Base-by-base conservation (phyloP, 495 filamentous ascomycete species). In the Podospora conica region DNA sequence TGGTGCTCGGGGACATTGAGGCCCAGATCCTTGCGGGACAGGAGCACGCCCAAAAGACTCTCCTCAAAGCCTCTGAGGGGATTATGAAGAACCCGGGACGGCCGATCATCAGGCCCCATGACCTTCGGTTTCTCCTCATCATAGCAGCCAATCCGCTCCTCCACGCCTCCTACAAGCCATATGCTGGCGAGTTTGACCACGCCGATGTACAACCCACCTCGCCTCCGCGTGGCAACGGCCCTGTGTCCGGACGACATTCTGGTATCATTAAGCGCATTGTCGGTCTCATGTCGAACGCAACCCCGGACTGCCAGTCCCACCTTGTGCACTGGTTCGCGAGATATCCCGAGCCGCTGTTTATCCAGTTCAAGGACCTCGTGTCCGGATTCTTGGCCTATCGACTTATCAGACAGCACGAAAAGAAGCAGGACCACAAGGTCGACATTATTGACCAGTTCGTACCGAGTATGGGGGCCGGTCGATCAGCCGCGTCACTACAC, bases 321-420 rank as follows among this genome's bases (percentile, higher is more conserved):
- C 76, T 97, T n/a, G 83, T 94, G n/a, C 85, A 84, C 18, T 97
- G 92, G 92, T 87, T 96, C 68, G 86, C 91, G 40, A 84, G 88
- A 57, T 89, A 89, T 66, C 84, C 91, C 4, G 83, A 88, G 33
- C 70, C 78, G 24, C 86, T 87, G 20, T 91, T 96, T 66, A 82
- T 90, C 64, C 86, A 82, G 62, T 76, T 86, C 23, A 92, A 96
- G 55, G 90, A 96, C 60, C 76, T 97, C 53, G 78, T 91, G 3
- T 84, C 88, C 18, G 85, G 88, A 33, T 97, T 97, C 71, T 84
- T 97, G 11, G 92, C 91, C 1, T 92, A 96, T 73, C 84, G 93
- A 15, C 77, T 97, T 55, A 85, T 81, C 25, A 87, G 91, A 29
- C 90, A 93, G 71, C 85, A 87, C 74, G 86, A 85, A 21, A 88